A percentile compares a stretch with the other conserved stretches of the same genome.
Evolutionary conservation across 352 stramenopile species (phyloP).

Genomic region (Pythium brassicae): DNA sequence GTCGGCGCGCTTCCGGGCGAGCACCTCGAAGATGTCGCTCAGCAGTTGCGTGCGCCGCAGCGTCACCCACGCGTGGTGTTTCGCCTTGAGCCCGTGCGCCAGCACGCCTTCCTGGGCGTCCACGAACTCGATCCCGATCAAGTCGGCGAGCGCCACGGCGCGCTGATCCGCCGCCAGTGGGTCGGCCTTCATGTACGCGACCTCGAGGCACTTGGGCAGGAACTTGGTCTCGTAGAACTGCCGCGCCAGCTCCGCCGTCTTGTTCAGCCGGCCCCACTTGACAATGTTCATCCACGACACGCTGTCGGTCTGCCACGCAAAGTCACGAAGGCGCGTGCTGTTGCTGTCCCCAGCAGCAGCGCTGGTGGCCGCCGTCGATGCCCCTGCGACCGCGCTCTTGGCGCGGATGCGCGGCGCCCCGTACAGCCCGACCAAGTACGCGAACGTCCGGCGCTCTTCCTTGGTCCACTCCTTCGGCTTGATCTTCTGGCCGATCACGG

Average conservation of each 20-base stretch:
- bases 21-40: slow-evolving; percentile 59
- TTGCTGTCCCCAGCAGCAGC: neutral
- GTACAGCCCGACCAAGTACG: slow-evolving; percentile 71
- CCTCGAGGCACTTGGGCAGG: slow-evolving; percentile 66
- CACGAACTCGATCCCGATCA: slow-evolving; percentile 85
- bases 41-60: slow-evolving; percentile 74
- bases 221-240: slow-evolving; percentile 76
- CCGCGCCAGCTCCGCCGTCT: slow-evolving; percentile 54
- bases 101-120: slow-evolving; percentile 80
- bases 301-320: slow-evolving; percentile 75
- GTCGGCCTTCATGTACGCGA: slow-evolving; percentile 77
- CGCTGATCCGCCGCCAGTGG: slow-evolving; percentile 74
- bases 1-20: slow-evolving; percentile 32
- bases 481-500: slow-evolving; percentile 51
- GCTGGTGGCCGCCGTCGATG: slow-evolving; percentile 3
- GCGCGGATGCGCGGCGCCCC: slow-evolving; percentile 72
- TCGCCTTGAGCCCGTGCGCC: slow-evolving; percentile 80
- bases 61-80: slow-evolving; percentile 79
- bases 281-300: slow-evolving; percentile 83
- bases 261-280: slow-evolving; percentile 80
- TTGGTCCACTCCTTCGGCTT: slow-evolving; percentile 85
- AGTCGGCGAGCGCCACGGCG: slow-evolving; percentile 59
- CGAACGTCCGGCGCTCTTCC: slow-evolving; percentile 77
- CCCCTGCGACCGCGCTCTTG: slow-evolving; percentile 42
- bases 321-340: slow-evolving; percentile 21